These are phyloP conservation scores for Eremothecium sinecaudum DNA, from an alignment of 1,139 yeast genomes.

Conservation along the genomic window DNA sequence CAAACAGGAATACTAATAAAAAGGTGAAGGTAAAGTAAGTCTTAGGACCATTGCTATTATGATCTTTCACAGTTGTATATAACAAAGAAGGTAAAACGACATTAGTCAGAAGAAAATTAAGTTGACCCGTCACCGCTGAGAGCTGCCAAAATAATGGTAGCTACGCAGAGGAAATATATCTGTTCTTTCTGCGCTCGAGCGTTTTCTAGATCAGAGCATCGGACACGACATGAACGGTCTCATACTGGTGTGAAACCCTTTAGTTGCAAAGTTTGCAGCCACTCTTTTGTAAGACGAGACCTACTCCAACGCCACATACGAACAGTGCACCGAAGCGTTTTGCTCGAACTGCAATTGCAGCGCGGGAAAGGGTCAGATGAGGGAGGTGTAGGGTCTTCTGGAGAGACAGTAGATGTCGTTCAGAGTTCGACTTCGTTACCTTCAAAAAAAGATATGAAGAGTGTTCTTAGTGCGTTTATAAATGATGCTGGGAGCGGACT, in stretches of 20 bases:
- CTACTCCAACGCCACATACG: constrained; percentile 66
- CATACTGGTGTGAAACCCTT: constrained; percentile 80
- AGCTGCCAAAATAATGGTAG: too few relatives aligned
- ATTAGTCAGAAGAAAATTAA: too few relatives aligned
- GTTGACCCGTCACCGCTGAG: too few relatives aligned
- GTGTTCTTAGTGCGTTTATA: background rate
- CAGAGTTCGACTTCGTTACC: background rate
- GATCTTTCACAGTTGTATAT: too few relatives aligned
- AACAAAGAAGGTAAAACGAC: too few relatives aligned
- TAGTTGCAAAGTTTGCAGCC: constrained; percentile 60
- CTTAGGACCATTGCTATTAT: too few relatives aligned
- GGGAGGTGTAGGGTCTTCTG: constrained; percentile 2
- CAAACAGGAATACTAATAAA: too few relatives aligned
- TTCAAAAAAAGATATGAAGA: background rate
- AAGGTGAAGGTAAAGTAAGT: too few relatives aligned
- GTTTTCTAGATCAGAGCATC: constrained; percentile 73
- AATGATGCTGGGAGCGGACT: background rate
- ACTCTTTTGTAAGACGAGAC: constrained; percentile 70
- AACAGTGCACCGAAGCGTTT: constrained; percentile 48
- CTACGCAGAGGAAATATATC: constrained; percentile 52
- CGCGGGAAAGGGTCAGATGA: constrained; percentile 2
- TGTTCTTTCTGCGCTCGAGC: constrained; percentile 78
- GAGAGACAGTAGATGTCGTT: background rate
- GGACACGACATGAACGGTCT: constrained; percentile 72
- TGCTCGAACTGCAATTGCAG: constrained; percentile 5